Percentiles rank a stretch among this genome's conserved stretches.
These are phyloP conservation scores for Colletotrichum aenigma DNA, from an alignment of 2,329 filamentous ascomycete species.

Conservation along the genomic window DNA sequence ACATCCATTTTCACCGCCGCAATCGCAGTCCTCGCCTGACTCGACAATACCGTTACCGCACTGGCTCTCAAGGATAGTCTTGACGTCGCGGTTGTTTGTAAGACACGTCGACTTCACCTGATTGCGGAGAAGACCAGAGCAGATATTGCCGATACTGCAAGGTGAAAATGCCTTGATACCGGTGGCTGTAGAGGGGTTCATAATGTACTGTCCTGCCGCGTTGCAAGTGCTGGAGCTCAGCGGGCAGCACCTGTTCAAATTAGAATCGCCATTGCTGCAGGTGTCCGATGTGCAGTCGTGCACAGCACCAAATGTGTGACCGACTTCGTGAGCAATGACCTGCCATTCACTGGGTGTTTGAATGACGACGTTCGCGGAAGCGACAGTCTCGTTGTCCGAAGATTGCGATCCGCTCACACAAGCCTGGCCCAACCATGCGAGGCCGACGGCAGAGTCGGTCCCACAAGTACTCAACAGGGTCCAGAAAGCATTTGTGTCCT, in stretches of 20 bases:
- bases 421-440: conserved; percentile 91
- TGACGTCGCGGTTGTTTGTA: conserved; percentile 82
- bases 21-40: conserved; percentile 92
- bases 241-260: conserved; percentile 75
- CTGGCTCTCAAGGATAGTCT: conserved; percentile 79
- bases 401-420: conserved; percentile 69
- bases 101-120: conserved; percentile 80
- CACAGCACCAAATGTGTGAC: conserved; percentile 94
- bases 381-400: conserved; percentile 71
- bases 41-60: conserved; percentile 97
- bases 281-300: conserved; percentile 82
- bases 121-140: conserved; percentile 79
- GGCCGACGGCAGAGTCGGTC: conserved; percentile 83
- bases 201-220: conserved; percentile 82
- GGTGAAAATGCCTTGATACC: conserved; percentile 82
- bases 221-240: conserved; percentile 71
- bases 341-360: conserved; percentile 89
- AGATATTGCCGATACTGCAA: conserved; percentile 93
- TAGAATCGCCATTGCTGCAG: conserved; percentile 65
- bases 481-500: conserved; percentile 91
- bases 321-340: conserved; percentile 91
- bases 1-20: conserved; percentile 78
- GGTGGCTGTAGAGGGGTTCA: conserved; percentile 87
- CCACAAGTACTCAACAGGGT: conserved; percentile 83
- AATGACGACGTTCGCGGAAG: conserved; percentile 88